Evolutionary conservation across 805 yeast genomes (phyloP).

Genomic region (Yarrowia sp.): DNA sequence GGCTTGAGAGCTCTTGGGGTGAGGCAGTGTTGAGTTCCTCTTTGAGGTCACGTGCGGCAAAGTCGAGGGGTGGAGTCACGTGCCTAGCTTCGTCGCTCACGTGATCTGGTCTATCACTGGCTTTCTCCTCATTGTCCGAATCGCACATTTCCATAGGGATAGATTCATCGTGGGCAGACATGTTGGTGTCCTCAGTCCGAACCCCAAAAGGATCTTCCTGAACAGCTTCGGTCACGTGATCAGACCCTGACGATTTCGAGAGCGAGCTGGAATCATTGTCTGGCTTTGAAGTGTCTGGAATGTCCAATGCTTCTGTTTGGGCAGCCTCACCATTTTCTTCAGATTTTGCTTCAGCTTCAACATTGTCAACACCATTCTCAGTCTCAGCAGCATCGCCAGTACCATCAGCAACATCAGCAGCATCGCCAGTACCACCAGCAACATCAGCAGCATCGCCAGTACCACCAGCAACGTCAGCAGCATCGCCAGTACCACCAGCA

Average conservation of each 20-base stretch:
- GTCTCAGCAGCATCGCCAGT: no score
- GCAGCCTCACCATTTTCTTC: no score
- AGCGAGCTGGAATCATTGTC: neutral
- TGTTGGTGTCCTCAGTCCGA: neutral
- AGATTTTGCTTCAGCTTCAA: no score
- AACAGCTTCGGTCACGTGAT: slow-evolving; percentile 4
- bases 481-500: no score
- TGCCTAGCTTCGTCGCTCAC: neutral
- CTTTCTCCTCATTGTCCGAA: neutral
- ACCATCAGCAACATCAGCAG: no score
- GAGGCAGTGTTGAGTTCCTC: slow-evolving; percentile 5
- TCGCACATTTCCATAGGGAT: slow-evolving; percentile 27
- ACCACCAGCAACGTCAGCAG: no score
- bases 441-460: no score
- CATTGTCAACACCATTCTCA: no score
- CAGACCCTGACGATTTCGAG: neutral
- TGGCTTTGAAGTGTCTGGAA: no score
- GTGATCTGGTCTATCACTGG: neutral
- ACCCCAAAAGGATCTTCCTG: slow-evolving; percentile 5
- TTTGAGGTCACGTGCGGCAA: neutral
- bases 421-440: no score
- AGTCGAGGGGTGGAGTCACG: neutral
- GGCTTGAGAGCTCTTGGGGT: neutral
- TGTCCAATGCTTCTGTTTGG: no score
- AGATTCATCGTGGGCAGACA: slow-evolving; percentile 4